Evolutionary conservation across 2,329 filamentous ascomycete genomes (phyloP), one percentile per base, ranked within the genome.

Genomic region (Coccinonectria pachysandricola): DNA sequence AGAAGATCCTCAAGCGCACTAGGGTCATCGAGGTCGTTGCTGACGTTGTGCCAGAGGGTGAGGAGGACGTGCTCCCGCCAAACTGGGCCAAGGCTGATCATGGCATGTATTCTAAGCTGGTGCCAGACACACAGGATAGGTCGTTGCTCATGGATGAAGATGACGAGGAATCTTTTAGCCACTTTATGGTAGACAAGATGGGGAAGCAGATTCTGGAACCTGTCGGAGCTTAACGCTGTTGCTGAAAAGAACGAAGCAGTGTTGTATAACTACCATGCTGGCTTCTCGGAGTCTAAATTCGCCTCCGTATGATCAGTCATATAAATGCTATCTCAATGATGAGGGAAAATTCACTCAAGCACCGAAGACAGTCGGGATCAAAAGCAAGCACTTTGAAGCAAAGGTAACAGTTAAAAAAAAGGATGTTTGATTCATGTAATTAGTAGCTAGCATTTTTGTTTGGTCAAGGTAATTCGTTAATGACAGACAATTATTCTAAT

Each of bases 131-230:
- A 6, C 46, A 59, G 15, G 58, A 63, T 28, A 35, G 43, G n/a
- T 26, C 27, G 5, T 45, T 57, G 15, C 39, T 62, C 11, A 30
- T 46, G 15, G 59, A 62, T 23, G 48, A 53, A 4, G 53, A 60
- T 12, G 58, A 62, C 19, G 56, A 57, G 24, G 56, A 60, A 24
- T 49, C 57, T 0, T 63, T 63, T 24, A 62, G 57, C 21, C 57
- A 62, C 27, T 63, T 63, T 35, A 43, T 53, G 31, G 53, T 62
- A 7, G 54, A 60, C 19, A 36, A 31, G 12, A 35, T 46, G 12
- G 56, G 57, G n/a, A 54, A 50, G 32, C 52, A 56, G 24, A 49
- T 57, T 12, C 35, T 50, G 21, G 40, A 54, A 12, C 36, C 50
- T 8, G 37, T 49, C 11, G 48, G 44, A 28, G 43, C 39, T 16